phyloP scores from a whole-genome alignment of 2,329 filamentous ascomycete genomes.

The Cylindrodendrum hubeiense region DNA sequence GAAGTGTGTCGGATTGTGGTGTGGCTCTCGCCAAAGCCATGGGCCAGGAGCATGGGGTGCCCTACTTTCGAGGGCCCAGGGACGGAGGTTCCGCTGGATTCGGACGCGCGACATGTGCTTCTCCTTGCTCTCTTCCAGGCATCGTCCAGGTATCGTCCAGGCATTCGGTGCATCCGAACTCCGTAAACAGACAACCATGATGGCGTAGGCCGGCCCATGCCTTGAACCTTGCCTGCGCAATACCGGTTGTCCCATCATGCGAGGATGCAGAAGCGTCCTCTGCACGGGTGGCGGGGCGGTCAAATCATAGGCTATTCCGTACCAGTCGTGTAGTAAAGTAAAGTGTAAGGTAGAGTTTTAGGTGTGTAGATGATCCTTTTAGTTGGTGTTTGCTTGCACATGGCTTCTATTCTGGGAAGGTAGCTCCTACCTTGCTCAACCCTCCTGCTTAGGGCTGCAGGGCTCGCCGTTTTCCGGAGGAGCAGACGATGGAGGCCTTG shows the following conservation, averaged over 20 bases:
- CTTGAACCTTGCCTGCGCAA: constrained; percentile 14
- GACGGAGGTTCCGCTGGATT: constrained; percentile 17
- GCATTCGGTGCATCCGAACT: background rate
- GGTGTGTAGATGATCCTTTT: background rate
- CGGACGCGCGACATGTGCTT: background rate
- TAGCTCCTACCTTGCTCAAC: constrained; percentile 3
- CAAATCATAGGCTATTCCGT: background rate
- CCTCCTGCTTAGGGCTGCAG: constrained; percentile 1
- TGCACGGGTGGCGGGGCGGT: background rate
- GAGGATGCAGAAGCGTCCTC: background rate
- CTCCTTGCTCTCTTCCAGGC: background rate
- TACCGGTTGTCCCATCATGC: background rate
- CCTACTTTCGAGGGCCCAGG: constrained; percentile 1
- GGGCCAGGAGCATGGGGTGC: constrained; percentile 11
- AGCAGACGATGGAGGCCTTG: background rate
- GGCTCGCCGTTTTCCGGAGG: background rate
- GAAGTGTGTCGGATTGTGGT: constrained; percentile 41
- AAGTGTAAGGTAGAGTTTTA: background rate
- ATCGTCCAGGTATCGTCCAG: background rate
- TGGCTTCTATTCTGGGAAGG: constrained; percentile 14
- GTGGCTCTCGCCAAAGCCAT: constrained; percentile 31
- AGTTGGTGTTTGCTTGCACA: background rate
- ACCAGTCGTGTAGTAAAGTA: background rate
- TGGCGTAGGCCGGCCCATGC: constrained; percentile 15
- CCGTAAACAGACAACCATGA: constrained; percentile 20